phyloP scores from a whole-genome alignment of 768 basidiomycete species.

The Leccinum disarticulatum region DNA sequence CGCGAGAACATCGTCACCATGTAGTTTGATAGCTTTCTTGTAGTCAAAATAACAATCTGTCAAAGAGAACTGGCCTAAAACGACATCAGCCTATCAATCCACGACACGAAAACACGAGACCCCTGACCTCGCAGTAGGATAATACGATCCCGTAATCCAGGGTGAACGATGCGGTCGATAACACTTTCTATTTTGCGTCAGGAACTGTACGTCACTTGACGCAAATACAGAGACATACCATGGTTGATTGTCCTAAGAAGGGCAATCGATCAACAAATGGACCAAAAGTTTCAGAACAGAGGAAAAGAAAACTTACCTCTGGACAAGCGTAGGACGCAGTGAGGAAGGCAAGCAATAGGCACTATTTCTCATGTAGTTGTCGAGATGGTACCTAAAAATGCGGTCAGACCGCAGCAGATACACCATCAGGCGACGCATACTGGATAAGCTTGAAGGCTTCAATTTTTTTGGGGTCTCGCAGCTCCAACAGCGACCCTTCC shows the following conservation, averaged over 20 bases:
- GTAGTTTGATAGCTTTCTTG: conserved; percentile 65
- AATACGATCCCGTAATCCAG: conserved; percentile 87
- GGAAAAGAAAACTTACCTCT: conserved; percentile 49
- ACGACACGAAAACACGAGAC: conserved; percentile 17
- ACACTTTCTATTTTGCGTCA: conserved; percentile 62
- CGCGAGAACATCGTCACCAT: conserved; percentile 90
- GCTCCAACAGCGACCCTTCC: conserved; percentile 38
- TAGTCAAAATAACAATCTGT: conserved; percentile 80
- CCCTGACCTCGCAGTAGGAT: conserved; percentile 75
- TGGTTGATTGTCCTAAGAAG: conserved; percentile 73
- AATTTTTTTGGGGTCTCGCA: conserved; percentile 62
- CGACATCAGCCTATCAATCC: conserved; percentile 6
- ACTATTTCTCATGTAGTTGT: conserved; percentile 84
- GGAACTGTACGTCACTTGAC: neutral
- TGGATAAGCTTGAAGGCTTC: conserved; percentile 84
- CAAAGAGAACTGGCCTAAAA: conserved; percentile 71
- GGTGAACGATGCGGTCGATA: conserved; percentile 89
- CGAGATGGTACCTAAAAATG: conserved; percentile 74
- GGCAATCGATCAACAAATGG: conserved; percentile 4
- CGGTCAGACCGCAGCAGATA: conserved; percentile 2
- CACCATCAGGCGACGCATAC: conserved; percentile 39
- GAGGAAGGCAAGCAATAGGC: conserved; percentile 88
- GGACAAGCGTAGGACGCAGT: conserved; percentile 83
- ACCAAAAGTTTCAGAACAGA: neutral
- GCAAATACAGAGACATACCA: conserved; percentile 44